phyloP scores from a whole-genome alignment of 768 basidiomycete species.

The Lactifluus hygrophoroides region DNA sequence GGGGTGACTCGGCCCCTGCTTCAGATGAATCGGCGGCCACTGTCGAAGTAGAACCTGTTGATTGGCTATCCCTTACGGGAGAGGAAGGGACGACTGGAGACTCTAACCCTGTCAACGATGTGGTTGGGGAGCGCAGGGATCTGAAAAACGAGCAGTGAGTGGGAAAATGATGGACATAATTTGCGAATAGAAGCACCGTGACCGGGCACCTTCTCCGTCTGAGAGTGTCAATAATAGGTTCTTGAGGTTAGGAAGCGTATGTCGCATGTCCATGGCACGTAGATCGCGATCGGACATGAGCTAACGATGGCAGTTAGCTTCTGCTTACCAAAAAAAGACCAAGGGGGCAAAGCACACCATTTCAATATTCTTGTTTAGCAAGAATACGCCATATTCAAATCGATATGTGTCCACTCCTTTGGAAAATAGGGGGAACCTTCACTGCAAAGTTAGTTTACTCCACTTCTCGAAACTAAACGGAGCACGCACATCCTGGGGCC shows the following conservation, averaged over 20 bases:
- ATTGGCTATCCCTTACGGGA: neutral
- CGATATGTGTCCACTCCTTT: constrained; percentile 94
- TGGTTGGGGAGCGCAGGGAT: neutral
- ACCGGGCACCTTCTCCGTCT: constrained; percentile 47
- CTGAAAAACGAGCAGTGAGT: neutral
- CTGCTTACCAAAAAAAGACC: neutral
- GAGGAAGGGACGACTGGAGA: constrained; percentile 4
- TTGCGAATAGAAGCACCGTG: constrained; percentile 35
- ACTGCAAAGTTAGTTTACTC: neutral
- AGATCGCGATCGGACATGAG: constrained; percentile 88
- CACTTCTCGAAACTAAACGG: neutral
- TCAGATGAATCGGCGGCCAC: constrained; percentile 23
- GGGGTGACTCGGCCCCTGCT: constrained; percentile 34
- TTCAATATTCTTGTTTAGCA: constrained; percentile 97
- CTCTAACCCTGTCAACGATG: constrained; percentile 8
- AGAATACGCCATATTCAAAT: constrained; percentile 95
- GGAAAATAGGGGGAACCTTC: constrained; percentile 90
- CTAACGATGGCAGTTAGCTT: constrained; percentile 33
- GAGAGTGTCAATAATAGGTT: constrained; percentile 83
- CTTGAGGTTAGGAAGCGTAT: constrained; percentile 95
- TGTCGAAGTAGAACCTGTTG: neutral
- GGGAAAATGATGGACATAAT: neutral
- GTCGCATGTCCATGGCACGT: constrained; percentile 84
- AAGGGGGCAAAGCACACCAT: constrained; percentile 50
- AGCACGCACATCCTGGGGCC: constrained; percentile 81